Percentiles rank a stretch among this genome's conserved stretches.
phyloP scores from a whole-genome alignment of 2,329 filamentous ascomycete genomes.

The Mollisiaceae sp. region DNA sequence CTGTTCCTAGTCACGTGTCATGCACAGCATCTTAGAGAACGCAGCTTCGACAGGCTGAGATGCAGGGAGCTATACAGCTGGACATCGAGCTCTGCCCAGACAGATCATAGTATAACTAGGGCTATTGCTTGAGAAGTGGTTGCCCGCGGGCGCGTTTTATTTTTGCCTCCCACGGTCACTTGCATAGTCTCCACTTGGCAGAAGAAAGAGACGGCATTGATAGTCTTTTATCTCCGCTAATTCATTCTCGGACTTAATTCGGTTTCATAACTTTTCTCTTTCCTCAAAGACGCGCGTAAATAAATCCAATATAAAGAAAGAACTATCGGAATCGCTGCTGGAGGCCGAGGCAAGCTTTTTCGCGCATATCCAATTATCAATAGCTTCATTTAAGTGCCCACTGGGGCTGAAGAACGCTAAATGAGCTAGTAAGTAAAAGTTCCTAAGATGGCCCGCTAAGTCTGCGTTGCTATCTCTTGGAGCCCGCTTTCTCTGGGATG shows the following conservation, averaged over 20 bases:
- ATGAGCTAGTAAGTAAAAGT: neutral
- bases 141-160: no score
- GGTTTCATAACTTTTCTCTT: neutral
- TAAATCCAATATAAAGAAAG: neutral
- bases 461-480: neutral
- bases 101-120: no score
- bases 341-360: neutral
- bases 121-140: no score
- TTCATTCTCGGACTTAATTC: neutral
- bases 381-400: neutral
- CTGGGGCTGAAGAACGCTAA: neutral
- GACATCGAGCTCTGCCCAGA: no score
- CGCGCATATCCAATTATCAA: neutral
- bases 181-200: no score
- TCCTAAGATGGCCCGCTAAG: neutral
- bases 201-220: neutral
- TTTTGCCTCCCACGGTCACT: no score
- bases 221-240: neutral
- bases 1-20: no score
- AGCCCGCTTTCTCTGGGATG: neutral
- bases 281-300: neutral
- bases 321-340: neutral
- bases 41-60: no score
- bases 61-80: no score
- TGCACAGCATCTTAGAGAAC: no score